These are phyloP conservation scores for Samsoniella hepiali DNA, from an alignment of 2,329 filamentous ascomycete genomes.

Conservation along the genomic window DNA sequence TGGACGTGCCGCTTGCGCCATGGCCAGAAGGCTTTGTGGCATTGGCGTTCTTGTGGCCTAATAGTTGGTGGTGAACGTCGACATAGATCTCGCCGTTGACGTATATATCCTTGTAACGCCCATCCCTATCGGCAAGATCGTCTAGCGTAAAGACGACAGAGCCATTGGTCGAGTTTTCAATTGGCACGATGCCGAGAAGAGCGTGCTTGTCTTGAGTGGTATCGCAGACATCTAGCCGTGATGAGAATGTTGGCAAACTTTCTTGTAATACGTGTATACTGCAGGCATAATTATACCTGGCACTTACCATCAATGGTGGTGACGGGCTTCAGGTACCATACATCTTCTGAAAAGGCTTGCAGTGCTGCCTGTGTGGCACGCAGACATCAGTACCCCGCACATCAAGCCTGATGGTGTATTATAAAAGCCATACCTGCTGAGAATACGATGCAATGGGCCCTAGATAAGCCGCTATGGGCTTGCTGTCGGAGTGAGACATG, in stretches of 20 bases:
- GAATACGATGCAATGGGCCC: slow-evolving; percentile 17
- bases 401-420: no score
- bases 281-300: slow-evolving; percentile 18
- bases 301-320: slow-evolving; percentile 48
- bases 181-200: slow-evolving; percentile 78
- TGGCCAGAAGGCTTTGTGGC: background rate
- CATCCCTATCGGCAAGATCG: slow-evolving; percentile 72
- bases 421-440: slow-evolving; percentile 11
- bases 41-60: slow-evolving; percentile 49
- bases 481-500: slow-evolving; percentile 7
- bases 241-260: background rate
- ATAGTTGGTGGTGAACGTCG: slow-evolving; percentile 81
- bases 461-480: slow-evolving; percentile 17
- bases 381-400: background rate
- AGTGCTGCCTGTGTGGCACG: slow-evolving; percentile 39
- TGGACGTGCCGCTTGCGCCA: slow-evolving; percentile 42
- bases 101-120: slow-evolving; percentile 62
- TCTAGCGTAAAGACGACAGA: slow-evolving; percentile 88
- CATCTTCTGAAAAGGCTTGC: slow-evolving; percentile 45
- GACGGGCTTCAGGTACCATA: slow-evolving; percentile 49
- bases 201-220: slow-evolving; percentile 66
- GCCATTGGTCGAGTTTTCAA: slow-evolving; percentile 95
- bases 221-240: slow-evolving; percentile 67
- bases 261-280: background rate
- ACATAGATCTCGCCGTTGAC: slow-evolving; percentile 85